Evolutionary conservation across 345 rosid genomes (phyloP), one percentile per base, ranked within the genome.

Genomic region (Bruguiera parviflora): DNA sequence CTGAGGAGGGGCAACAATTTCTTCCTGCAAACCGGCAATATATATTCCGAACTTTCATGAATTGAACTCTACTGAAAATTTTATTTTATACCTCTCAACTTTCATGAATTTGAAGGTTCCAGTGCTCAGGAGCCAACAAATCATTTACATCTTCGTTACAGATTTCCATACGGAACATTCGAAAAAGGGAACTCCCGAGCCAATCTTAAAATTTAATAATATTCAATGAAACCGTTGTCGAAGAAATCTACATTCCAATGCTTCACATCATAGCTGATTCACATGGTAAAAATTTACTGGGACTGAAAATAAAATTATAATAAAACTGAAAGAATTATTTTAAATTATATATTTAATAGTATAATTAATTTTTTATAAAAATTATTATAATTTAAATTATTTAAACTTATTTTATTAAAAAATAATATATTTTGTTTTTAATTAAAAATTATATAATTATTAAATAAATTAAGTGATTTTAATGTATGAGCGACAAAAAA

Each of bases 1-100:
- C 61, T 87, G 89, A 60, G 97, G 91, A 58, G 96, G 85, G 58
- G 92, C 91, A 35, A 94, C 97, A 73, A 94, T 91, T 79, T 91
- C 98, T 86, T 94, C 98, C 65, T 88, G 82, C 71, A 94, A 68
- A 62, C 98, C 98, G 76, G 98, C 98, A 70, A 94, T 97, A 77
- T 86, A 87, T 55, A 94, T 89, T 32, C 98, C 97, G 63, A 95
- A 80, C 98, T 91, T 65, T 61, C 27, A 55, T 33, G 46, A 56
- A 25, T 1, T 10, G 37, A 46, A 61, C 56, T 53, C 11, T 46
- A 28, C 35, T 19, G 46, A n/a, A 58, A 13, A 61, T 27, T n/a
- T n/a, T n/a, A n/a, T n/a, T n/a, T n/a, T n/a, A n/a, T n/a, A n/a
- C n/a, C n/a, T n/a, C n/a, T n/a, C n/a, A 66, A 75, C 78, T 89